Evolutionary conservation across 257 asterid species (phyloP).

Genomic region (Cinchona pubescens): DNA sequence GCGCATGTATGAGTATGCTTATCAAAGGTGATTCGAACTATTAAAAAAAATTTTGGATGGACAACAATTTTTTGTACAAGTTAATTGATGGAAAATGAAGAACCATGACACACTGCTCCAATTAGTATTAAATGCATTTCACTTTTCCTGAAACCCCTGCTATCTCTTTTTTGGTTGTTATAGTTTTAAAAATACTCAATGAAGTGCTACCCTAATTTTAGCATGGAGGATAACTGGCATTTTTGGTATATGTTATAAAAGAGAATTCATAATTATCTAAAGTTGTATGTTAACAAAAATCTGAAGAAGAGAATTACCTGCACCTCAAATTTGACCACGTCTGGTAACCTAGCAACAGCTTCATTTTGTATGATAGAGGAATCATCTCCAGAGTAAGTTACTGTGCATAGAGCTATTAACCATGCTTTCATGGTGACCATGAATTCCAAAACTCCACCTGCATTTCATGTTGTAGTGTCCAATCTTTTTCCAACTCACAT

Average conservation of each 20-base stretch:
- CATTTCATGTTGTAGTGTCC: conserved; percentile 95
- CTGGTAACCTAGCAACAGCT: conserved; percentile 35
- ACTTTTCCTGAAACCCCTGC: neutral
- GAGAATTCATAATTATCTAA: neutral
- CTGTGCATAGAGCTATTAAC: conserved; percentile 44
- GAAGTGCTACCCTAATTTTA: neutral
- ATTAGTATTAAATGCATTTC: neutral
- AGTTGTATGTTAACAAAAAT: neutral
- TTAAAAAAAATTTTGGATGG: neutral
- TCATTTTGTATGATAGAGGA: conserved; percentile 56
- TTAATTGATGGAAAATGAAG: neutral
- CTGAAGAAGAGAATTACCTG: conserved; percentile 47
- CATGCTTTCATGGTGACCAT: conserved; percentile 42
- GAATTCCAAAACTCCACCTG: conserved; percentile 58
- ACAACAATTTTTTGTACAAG: neutral
- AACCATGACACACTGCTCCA: neutral
- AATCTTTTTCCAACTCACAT: conserved; percentile 80
- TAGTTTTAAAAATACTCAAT: neutral
- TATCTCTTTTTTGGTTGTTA: neutral
- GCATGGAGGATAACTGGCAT: neutral
- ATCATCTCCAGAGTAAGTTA: conserved; percentile 50
- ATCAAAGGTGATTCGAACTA: too few relatives aligned
- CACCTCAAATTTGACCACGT: conserved; percentile 81
- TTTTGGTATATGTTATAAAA: neutral
- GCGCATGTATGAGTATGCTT: neutral